Conservation (phyloP, 2,329 filamentous ascomycete species). For the Tolypocladium paradoxum region DNA sequence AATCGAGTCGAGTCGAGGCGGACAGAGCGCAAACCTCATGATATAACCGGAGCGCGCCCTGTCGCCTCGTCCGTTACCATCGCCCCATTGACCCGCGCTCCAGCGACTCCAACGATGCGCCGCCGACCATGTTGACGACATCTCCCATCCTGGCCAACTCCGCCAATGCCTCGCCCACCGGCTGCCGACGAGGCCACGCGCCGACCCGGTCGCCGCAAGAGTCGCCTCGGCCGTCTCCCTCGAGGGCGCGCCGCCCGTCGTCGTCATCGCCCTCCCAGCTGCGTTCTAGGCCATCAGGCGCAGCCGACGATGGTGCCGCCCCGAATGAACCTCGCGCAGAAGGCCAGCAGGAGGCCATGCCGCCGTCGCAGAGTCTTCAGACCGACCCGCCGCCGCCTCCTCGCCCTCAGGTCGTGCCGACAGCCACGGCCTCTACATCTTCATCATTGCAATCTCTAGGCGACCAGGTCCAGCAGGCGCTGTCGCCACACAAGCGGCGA, state of each 20-base stretch:
- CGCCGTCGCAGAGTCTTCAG: background rate
- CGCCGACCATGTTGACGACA: slow-evolving; percentile 48
- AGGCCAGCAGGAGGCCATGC: background rate
- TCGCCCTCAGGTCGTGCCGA: background rate
- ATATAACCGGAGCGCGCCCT: slow-evolving; percentile 1
- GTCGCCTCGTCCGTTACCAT: slow-evolving; percentile 1
- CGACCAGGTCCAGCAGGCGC: background rate
- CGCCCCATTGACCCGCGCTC: slow-evolving; percentile 1
- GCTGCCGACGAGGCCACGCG: slow-evolving; percentile 24
- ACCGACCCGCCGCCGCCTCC: background rate
- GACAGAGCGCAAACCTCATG: background rate
- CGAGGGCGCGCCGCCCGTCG: slow-evolving; percentile 15
- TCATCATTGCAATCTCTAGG: background rate
- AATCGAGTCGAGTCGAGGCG: background rate
- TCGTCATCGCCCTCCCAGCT: slow-evolving; percentile 14
- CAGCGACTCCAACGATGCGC: slow-evolving; percentile 31
- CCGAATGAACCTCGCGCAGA: background rate
- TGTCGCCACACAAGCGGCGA: slow-evolving; percentile 24
- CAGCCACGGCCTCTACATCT: background rate
- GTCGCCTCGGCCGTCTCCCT: slow-evolving; percentile 14
- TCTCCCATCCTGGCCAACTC: slow-evolving; percentile 40
- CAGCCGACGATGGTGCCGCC: background rate
- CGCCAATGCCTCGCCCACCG: slow-evolving; percentile 41
- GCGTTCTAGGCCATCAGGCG: slow-evolving; percentile 5
- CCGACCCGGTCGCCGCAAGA: slow-evolving; percentile 12